phyloP scores from a whole-genome alignment of 1,284 basidiomycete species.

The Sphagnurus paluster region DNA sequence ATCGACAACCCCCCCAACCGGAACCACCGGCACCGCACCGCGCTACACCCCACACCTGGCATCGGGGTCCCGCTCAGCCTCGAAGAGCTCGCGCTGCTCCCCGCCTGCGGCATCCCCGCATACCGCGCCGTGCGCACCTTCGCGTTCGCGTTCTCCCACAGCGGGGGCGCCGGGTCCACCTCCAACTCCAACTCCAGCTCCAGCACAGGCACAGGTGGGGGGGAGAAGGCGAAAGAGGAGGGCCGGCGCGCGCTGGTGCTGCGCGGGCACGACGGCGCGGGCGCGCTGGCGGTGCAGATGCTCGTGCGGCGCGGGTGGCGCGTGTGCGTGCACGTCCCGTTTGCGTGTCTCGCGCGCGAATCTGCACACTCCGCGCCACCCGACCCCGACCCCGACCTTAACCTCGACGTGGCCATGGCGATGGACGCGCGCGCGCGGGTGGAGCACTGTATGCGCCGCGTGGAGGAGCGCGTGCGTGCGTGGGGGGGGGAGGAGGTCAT shows the following conservation, averaged over 20 bases:
- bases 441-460: slow-evolving; percentile 26
- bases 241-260: slow-evolving; percentile 61
- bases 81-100: slow-evolving; percentile 80
- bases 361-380: slow-evolving; percentile 5
- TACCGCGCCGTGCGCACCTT: slow-evolving; percentile 75
- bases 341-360: slow-evolving; percentile 16
- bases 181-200: not conserved
- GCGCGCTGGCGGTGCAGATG: slow-evolving; percentile 76
- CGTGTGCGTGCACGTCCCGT: slow-evolving; percentile 70
- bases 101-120: slow-evolving; percentile 74
- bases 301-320: slow-evolving; percentile 61
- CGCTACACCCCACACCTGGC: not conserved
- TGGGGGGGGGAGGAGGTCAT: slow-evolving; percentile 72
- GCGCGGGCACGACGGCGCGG: slow-evolving; percentile 74
- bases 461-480: slow-evolving; percentile 55
- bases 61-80: slow-evolving; percentile 50
- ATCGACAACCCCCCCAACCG: slow-evolving; percentile 2
- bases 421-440: slow-evolving; percentile 19
- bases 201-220: too few relatives aligned
- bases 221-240: slow-evolving; percentile 18
- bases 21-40: slow-evolving; percentile 3
- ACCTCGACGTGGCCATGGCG: slow-evolving; percentile 28
- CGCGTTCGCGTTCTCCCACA: slow-evolving; percentile 36
- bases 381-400: too few relatives aligned
- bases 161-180: slow-evolving; percentile 2